phyloP scores from a whole-genome alignment of 73 alveolate genomes.

The Paramecium primaurelia region DNA sequence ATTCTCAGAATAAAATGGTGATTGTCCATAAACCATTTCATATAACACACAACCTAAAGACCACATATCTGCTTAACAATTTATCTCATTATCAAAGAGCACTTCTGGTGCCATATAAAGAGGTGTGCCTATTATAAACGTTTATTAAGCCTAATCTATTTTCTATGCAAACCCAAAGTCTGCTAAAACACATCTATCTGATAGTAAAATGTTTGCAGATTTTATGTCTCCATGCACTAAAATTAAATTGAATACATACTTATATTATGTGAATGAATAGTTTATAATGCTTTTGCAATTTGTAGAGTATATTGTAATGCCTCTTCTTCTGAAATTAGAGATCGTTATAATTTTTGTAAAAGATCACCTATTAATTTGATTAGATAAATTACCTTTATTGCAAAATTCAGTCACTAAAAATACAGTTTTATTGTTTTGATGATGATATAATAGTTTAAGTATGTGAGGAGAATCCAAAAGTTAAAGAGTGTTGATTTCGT shows the following conservation, averaged over 20 bases:
- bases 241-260: not conserved
- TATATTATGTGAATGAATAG: slow-evolving; percentile 1
- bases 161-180: slow-evolving; percentile 35
- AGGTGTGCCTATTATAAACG: slow-evolving; percentile 15
- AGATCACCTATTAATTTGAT: not conserved
- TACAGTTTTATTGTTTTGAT: not conserved
- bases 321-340: not conserved
- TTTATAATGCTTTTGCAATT: not conserved
- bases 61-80: slow-evolving; percentile 67
- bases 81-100: not conserved
- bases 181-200: slow-evolving; percentile 30
- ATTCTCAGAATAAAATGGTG: slow-evolving; percentile 67
- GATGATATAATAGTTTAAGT: not conserved
- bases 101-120: slow-evolving; percentile 49
- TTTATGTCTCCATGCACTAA: slow-evolving; percentile 44
- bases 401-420: slow-evolving; percentile 26
- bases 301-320: not conserved
- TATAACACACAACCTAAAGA: slow-evolving; percentile 74
- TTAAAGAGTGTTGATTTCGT: not conserved
- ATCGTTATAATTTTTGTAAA: not conserved
- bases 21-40: slow-evolving; percentile 68
- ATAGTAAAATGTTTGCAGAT: slow-evolving; percentile 15
- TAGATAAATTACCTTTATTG: not conserved
- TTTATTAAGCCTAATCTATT: not conserved
- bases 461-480: not conserved